Base-by-base conservation (phyloP, 2,329 filamentous ascomycete species). In the Ophiosphaerella korrae region DNA sequence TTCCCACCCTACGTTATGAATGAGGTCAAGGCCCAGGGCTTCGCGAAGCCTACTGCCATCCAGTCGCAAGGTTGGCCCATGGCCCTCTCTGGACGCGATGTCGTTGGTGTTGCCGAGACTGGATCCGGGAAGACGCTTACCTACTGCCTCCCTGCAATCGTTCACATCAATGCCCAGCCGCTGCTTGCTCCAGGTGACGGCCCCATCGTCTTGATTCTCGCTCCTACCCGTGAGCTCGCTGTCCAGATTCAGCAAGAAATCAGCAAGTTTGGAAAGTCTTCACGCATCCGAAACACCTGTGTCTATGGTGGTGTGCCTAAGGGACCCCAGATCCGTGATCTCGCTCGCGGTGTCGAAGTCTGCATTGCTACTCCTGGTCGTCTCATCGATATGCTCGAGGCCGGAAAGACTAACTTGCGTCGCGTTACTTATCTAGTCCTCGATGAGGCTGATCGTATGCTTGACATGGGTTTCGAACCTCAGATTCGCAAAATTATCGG, bases 381-480 rank as follows among this genome's bases (percentile, higher is more conserved):
- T 83, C 82, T 99, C 68, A 97, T 99, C 69, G 94, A 99, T 70
- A 97, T 97, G 91, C 85, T 99, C 29, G 94, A 97, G 79, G 90
- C 91, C 63, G 93, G 92, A 76, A 96, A 95, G 83, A 99, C 94
- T 68, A 97, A 99, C 80, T 86, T 99, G 58, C 93, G 93, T 63
- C 92, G 94, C 75, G 92, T 97, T 57, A 99, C 94, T 49, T 99
- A 99, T 80, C 83, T 99, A 50, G 94, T 97, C 63, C 92, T 99
- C 59, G 94, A 99, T 70, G 94, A 99, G 82, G 94, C 94, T 74
- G 94, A 99, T 80, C 93, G 94, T 72, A 99, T 99, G 94, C 84
- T 99, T 75, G 94, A 99, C 80, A 99, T 99, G 94, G 94, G 94
- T 86, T 97, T 99, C 79, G 94, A 99, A 80, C 94, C 94, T 63